Conservation (phyloP, 495 filamentous ascomycete species). For the Aspergillus diversus region DNA sequence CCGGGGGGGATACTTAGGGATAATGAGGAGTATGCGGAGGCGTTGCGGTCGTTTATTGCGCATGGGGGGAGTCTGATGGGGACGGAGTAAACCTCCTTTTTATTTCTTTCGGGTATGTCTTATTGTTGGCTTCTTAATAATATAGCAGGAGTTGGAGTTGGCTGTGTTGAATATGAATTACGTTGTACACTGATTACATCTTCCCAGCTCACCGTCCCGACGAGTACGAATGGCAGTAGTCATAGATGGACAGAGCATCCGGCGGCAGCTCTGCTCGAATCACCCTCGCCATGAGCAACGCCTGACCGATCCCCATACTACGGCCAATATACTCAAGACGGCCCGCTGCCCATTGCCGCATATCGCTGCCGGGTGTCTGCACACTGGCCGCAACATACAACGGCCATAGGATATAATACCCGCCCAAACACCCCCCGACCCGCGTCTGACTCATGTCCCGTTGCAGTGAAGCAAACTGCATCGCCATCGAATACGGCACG, state of each 20-base stretch:
- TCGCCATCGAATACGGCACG: constrained; percentile 4
- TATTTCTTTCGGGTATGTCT: no score
- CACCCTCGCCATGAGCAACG: constrained; percentile 14
- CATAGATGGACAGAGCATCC: constrained; percentile 18
- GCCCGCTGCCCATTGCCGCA: constrained; percentile 3
- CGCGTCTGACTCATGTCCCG: background rate
- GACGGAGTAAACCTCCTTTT: no score
- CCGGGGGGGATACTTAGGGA: no score
- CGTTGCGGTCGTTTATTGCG: no score
- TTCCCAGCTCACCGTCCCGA: background rate
- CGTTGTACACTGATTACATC: no score
- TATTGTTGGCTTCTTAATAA: no score
- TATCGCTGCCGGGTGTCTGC: background rate
- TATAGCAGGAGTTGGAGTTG: no score
- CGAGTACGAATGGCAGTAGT: constrained; percentile 21
- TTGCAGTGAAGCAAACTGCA: constrained; percentile 7
- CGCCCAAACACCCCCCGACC: constrained; percentile 6
- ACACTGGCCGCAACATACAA: constrained; percentile 14
- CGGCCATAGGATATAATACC: constrained; percentile 13
- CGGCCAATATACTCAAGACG: constrained; percentile 8
- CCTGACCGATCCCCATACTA: constrained; percentile 18
- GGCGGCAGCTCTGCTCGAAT: constrained; percentile 1
- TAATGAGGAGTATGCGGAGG: no score
- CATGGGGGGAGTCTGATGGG: no score
- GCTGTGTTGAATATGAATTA: no score